Conservation (phyloP, 352 stramenopile species). For the Phytophthora syringae region DNA sequence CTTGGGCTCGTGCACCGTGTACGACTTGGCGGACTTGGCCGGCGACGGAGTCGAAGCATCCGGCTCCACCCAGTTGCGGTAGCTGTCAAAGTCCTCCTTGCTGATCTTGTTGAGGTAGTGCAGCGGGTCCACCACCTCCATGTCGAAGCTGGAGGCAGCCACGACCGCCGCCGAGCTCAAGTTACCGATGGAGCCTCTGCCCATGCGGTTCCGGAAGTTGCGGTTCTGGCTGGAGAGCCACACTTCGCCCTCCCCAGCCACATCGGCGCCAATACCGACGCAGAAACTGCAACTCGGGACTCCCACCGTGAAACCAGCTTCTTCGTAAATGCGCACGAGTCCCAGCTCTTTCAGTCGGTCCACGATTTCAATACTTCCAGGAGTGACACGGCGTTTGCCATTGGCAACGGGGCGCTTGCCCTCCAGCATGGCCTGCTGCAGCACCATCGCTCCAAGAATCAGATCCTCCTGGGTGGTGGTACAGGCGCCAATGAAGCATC, state of each 20-base stretch:
- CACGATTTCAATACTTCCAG: constrained; percentile 81
- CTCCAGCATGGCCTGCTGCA: constrained; percentile 76
- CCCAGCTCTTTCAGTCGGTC: constrained; percentile 67
- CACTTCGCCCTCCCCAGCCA: constrained; percentile 74
- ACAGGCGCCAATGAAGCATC: constrained; percentile 85
- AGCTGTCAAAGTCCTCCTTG: constrained; percentile 79
- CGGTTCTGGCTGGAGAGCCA: constrained; percentile 87
- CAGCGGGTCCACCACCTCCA: constrained; percentile 76
- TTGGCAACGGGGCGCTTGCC: constrained; percentile 56
- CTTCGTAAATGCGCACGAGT: constrained; percentile 76
- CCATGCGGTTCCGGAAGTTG: constrained; percentile 89
- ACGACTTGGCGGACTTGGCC: constrained; percentile 36
- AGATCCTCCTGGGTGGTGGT: constrained; percentile 85
- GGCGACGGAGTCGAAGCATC: constrained; percentile 32
- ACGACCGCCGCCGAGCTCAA: constrained; percentile 71
- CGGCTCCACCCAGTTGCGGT: constrained; percentile 75
- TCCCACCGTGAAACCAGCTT: constrained; percentile 79
- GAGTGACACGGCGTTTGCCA: constrained; percentile 74
- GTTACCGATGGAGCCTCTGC: constrained; percentile 82
- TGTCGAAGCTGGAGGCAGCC: constrained; percentile 80
- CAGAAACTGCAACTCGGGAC: constrained; percentile 86
- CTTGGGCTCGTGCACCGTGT: constrained; percentile 51
- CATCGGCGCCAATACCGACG: constrained; percentile 81
- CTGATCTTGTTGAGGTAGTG: constrained; percentile 68
- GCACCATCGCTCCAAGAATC: constrained; percentile 77